phyloP scores from a whole-genome alignment of 345 rosid genomes.

The Hibiscus trionum region DNA sequence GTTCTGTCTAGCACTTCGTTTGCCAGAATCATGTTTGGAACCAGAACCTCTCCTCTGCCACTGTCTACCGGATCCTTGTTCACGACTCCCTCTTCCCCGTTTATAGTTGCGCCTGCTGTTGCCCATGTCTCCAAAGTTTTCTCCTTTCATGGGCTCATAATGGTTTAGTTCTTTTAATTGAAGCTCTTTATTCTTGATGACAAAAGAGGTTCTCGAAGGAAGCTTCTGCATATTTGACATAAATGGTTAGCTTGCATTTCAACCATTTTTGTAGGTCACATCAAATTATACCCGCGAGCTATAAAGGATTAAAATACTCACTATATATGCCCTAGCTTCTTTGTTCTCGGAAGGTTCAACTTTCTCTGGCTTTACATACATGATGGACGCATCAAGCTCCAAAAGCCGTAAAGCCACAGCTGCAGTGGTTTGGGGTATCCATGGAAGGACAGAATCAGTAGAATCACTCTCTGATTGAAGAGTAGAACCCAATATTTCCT shows the following conservation, averaged over 20 bases:
- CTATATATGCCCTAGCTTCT: slow-evolving; percentile 33
- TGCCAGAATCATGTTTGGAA: slow-evolving; percentile 28
- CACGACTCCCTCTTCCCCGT: slow-evolving; percentile 54
- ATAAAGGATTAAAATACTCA: slow-evolving; percentile 29
- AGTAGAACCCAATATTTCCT: slow-evolving; percentile 49
- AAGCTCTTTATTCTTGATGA: slow-evolving; percentile 43
- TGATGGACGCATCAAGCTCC: slow-evolving; percentile 64
- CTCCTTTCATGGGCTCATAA: slow-evolving; percentile 25
- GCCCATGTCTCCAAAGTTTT: slow-evolving; percentile 26
- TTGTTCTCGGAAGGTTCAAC: slow-evolving; percentile 42
- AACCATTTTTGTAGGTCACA: no score
- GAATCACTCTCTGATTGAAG: slow-evolving; percentile 13
- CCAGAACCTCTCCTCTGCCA: slow-evolving; percentile 41
- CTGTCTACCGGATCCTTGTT: slow-evolving; percentile 48
- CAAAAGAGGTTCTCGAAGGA: slow-evolving; percentile 33
- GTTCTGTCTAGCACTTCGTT: slow-evolving; percentile 28
- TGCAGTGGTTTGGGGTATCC: slow-evolving; percentile 82
- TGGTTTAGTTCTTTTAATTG: slow-evolving; percentile 34
- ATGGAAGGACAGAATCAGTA: slow-evolving; percentile 57
- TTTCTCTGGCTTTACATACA: slow-evolving; percentile 52
- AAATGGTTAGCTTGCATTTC: background rate
- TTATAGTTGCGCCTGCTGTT: slow-evolving; percentile 32
- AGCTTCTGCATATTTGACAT: slow-evolving; percentile 42
- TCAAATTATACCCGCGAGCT: background rate
- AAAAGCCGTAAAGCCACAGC: slow-evolving; percentile 84